Base-by-base conservation (phyloP, 2,329 filamentous ascomycete genomes). In the Chaetomium sp. region DNA sequence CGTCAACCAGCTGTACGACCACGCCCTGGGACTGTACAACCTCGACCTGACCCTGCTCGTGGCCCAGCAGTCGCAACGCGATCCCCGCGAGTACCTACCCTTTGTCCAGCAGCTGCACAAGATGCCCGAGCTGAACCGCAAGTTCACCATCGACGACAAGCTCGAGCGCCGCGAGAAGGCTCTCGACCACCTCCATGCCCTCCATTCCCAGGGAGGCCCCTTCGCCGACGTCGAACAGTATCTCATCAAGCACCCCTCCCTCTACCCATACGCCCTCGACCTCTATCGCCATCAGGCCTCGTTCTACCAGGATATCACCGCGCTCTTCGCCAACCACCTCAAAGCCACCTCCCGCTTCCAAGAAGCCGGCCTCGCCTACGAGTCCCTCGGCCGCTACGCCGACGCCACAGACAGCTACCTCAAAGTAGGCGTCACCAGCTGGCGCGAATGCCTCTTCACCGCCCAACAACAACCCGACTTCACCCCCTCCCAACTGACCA, bases 61-160 rank as follows among this genome's bases (percentile, higher is more conserved):
- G 10, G 94, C 94, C 0, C 94, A 99, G 67, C 91, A 96, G 68
- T 94, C 91, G 0, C 94, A 99, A 71, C 89, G 92, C 68, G 94
- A 99, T 65, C 94, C 94, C 1, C 79, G 91, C 63, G 94, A 99
- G 70, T 99, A 99, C 64, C 81, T 97, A 6, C 94, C 94, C 4
- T 97, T 97, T 67, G 83, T 99, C 50, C 91, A 96, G 67, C 85
- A 85, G 38, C 79, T 99, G 2, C 89, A 96, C 68, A 79, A 85
- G 58, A 79, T 95, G 63, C 73, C 87, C 0, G 78, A 82, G 9
- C 70, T 88, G 9, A 84, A 90, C 19, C 84, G 89, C 44, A 81
- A 85, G 52, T 96, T 91, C 63, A 83, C 84, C 43, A 95, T 99
- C 52, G 94, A 99, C 67, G 87, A 97, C 66, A 85, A 96, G 67